These are phyloP conservation scores for Cerioporus squamosus DNA, from an alignment of 1,284 basidiomycete species.

Conservation along the genomic window DNA sequence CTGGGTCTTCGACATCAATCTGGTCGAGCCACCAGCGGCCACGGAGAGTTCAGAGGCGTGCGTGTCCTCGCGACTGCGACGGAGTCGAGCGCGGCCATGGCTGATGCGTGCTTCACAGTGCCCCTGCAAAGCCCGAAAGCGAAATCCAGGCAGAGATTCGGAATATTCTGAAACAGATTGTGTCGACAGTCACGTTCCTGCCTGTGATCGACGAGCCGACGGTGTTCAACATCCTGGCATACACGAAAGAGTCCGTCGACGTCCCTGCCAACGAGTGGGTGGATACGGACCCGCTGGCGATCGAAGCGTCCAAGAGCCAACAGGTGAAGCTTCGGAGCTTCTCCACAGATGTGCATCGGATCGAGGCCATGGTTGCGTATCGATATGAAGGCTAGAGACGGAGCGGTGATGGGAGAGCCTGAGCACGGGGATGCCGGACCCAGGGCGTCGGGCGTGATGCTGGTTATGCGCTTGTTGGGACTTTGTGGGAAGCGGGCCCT, in stretches of 20 bases:
- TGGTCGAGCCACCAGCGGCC: constrained; percentile 59
- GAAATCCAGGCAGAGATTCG: constrained; percentile 98
- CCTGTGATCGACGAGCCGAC: constrained; percentile 96
- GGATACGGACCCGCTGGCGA: constrained; percentile 93
- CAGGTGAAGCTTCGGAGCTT: constrained; percentile 93
- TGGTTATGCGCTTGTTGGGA: background rate
- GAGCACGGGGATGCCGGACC: constrained; percentile 17
- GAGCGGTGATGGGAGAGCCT: constrained; percentile 5
- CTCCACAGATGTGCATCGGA: constrained; percentile 88
- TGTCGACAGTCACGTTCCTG: constrained; percentile 93
- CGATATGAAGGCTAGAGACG: constrained; percentile 63
- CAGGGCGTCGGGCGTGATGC: constrained; percentile 4
- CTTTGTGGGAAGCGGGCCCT: background rate
- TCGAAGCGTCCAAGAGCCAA: constrained; percentile 95
- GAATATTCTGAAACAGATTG: constrained; percentile 98
- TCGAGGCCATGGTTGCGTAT: constrained; percentile 90
- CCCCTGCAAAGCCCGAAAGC: constrained; percentile 75
- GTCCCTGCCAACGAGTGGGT: constrained; percentile 93
- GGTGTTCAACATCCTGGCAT: constrained; percentile 94
- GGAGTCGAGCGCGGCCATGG: background rate
- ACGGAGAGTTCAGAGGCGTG: constrained; percentile 52
- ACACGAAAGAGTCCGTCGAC: constrained; percentile 87
- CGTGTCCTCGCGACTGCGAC: constrained; percentile 26
- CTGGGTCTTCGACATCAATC: constrained; percentile 98
- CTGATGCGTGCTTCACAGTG: constrained; percentile 36